Conservation (phyloP, 768 basidiomycete genomes). For the Lactarius hengduanensis region DNA sequence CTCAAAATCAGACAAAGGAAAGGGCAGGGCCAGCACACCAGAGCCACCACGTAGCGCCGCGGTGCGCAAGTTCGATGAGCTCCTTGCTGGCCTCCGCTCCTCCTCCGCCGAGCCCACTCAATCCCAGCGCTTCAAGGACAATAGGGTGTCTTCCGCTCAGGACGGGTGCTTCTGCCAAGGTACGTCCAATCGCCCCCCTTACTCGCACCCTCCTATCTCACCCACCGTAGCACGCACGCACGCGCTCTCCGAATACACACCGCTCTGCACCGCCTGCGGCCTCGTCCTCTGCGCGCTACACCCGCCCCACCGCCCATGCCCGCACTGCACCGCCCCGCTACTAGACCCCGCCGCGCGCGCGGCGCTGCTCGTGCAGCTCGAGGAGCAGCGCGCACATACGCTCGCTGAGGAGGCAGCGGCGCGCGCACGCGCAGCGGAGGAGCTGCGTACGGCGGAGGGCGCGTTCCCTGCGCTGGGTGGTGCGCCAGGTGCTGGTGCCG, state of each 20-base stretch:
- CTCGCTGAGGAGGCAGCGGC: constrained; percentile 16
- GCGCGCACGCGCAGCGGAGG: constrained; percentile 12
- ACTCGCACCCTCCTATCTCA: not conserved
- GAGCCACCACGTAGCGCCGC: constrained; percentile 20
- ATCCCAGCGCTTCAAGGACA: not conserved
- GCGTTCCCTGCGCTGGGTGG: constrained; percentile 23
- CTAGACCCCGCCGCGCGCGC: constrained; percentile 7
- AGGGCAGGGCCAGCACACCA: constrained; percentile 10
- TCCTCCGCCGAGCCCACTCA: not conserved
- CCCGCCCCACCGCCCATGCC: constrained; percentile 20
- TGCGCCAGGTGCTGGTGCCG: not conserved
- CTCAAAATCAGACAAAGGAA: constrained; percentile 16
- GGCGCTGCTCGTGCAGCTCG: constrained; percentile 19
- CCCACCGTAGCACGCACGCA: constrained; percentile 18
- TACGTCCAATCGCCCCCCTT: not conserved
- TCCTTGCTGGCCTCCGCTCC: constrained; percentile 14
- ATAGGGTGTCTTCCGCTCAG: not conserved
- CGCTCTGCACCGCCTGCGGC: constrained; percentile 26
- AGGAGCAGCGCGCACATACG: constrained; percentile 4
- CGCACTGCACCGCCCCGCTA: constrained; percentile 16
- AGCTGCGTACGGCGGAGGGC: constrained; percentile 14
- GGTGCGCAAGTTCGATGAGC: constrained; percentile 25
- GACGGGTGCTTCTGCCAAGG: constrained; percentile 28
- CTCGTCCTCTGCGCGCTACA: constrained; percentile 27
- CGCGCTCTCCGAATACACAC: constrained; percentile 23